Conservation (phyloP, 2,329 filamentous ascomycete species). For the Ramichloridium luteum region DNA sequence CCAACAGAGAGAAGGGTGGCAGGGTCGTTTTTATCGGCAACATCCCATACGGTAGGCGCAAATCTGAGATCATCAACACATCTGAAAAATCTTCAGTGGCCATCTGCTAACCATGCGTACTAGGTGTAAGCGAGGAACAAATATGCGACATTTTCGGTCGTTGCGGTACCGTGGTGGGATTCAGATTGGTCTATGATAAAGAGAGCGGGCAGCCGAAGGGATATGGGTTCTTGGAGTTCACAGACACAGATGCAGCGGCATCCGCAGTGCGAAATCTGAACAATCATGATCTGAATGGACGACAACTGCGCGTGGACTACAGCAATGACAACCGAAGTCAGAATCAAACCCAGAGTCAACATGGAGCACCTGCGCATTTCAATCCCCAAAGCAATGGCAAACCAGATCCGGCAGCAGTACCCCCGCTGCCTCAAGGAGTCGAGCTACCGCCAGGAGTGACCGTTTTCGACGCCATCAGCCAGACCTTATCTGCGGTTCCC, state of each 20-base stretch:
- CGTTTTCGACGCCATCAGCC: conserved; percentile 81
- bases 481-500: conserved; percentile 75
- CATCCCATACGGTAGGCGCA: conserved; percentile 58
- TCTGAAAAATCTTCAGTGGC: not conserved
- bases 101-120: no score
- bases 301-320: conserved; percentile 90
- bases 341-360: conserved; percentile 5
- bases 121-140: conserved; percentile 89
- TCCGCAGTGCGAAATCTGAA: conserved; percentile 93
- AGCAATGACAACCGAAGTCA: conserved; percentile 67
- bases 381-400: conserved; percentile 11
- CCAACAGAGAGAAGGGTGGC: conserved; percentile 52
- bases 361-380: conserved; percentile 30
- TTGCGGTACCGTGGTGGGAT: conserved; percentile 80
- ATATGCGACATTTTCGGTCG: conserved; percentile 88
- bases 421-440: conserved; percentile 70
- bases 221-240: conserved; percentile 93
- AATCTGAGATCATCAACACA: not conserved
- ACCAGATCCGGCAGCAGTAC: conserved; percentile 45
- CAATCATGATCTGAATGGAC: conserved; percentile 87
- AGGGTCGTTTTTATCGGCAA: conserved; percentile 77
- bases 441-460: conserved; percentile 73
- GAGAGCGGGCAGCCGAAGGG: conserved; percentile 92
- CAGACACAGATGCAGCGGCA: conserved; percentile 80
- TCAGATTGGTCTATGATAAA: conserved; percentile 87